Evolutionary conservation across 2,329 filamentous ascomycete species (phyloP), one percentile per base, ranked within the genome.

Genomic region (Neofusicoccum cordaticola): DNA sequence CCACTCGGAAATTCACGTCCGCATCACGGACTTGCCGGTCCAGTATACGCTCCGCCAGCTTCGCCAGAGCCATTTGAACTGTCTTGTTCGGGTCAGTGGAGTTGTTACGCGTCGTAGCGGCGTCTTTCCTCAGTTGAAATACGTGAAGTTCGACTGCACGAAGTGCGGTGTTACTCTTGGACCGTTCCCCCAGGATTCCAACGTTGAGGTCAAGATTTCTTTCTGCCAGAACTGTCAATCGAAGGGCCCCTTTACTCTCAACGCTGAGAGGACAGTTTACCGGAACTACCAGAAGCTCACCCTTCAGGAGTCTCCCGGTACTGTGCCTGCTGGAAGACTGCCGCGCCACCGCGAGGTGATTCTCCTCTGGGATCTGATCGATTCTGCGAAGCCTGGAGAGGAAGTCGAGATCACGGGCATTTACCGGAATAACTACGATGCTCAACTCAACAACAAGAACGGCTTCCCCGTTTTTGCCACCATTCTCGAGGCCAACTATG

Each of bases 211-310:
- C 74, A 97, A 94, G 80, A 92, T 99, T 71, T 92, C 91, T 0
- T 99, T 91, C 82, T 99, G 95, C 76, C 94, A 97, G 75, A 95
- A 91, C 75, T 99, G 95, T 79, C 94, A 98, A 79, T 96, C 92
- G 44, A 89, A 92, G 45, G 95, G 95, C 0, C 96, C 95, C 0
- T 99, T 99, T 74, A 96, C 90, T 0, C 83, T 99, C 69, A 98
- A 98, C 80, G 95, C 93, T 3, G 95, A 98, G 76, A 96, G 97
- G 83, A 99, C 95, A 0, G 91, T 99, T 15, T 99, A 99, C 80
- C 90, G 95, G 68, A 99, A 99, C 78, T 99, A 97, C 79, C 95
- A 99, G 77, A 99, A 97, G 75, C 83, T 99, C 71, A 99, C 95
- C 0, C 85, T 99, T 12, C 95, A 99, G 74, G 95, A 99, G 77